These are phyloP conservation scores for Cyberlindnera lachancei DNA, from an alignment of 805 yeast species.

Conservation along the genomic window DNA sequence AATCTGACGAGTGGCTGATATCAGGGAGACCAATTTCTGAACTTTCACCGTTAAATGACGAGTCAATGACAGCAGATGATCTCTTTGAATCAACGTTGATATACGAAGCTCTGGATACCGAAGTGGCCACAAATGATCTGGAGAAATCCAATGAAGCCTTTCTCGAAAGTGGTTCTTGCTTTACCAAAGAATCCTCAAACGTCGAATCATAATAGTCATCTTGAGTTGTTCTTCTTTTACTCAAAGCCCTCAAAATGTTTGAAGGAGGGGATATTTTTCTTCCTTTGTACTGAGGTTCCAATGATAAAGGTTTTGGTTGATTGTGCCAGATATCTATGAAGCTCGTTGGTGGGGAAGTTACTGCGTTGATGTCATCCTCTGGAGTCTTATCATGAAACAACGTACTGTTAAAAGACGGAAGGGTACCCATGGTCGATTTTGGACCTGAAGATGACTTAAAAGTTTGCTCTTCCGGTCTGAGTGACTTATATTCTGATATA, in stretches of 20 bases:
- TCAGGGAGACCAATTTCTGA: conserved; percentile 31
- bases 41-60: conserved; percentile 4
- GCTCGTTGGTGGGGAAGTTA: conserved; percentile 12
- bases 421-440: background rate
- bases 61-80: conserved; percentile 10
- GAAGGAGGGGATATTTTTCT: conserved; percentile 18
- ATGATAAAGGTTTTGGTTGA: conserved; percentile 23
- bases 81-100: conserved; percentile 17
- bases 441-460: background rate
- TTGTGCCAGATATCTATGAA: conserved; percentile 23
- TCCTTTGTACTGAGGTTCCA: conserved; percentile 17
- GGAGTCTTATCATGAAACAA: conserved; percentile 21
- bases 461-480: conserved; percentile 3
- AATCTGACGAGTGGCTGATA: conserved; percentile 39
- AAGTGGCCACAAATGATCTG: conserved; percentile 18
- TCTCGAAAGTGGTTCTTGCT: conserved; percentile 3
- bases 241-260: conserved; percentile 15
- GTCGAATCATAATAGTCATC: conserved; percentile 8
- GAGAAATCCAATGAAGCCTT: conserved; percentile 7
- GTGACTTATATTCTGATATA: conserved; percentile 5
- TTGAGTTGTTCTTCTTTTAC: conserved; percentile 12
- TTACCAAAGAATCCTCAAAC: conserved; percentile 2
- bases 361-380: conserved; percentile 1
- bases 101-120: conserved; percentile 18
- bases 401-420: conserved; percentile 18